Evolutionary conservation across 2,329 filamentous ascomycete species (phyloP), one percentile per base, ranked within the genome.

Genomic region (Ceratocystis ficicola): DNA sequence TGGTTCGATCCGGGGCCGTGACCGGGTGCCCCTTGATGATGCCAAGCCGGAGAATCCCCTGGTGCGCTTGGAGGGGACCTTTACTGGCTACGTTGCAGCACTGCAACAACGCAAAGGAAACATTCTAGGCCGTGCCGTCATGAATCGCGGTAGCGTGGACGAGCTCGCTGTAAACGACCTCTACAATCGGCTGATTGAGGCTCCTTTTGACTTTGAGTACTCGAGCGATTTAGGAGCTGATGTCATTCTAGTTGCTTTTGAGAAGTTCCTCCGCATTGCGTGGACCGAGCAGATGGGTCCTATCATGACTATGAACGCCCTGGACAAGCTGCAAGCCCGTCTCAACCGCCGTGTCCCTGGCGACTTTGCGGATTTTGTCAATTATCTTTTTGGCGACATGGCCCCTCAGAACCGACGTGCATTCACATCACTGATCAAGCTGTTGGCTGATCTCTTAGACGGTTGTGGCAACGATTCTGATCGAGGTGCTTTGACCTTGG

Each of bases 401-500:
- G 82, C 84, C 15, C 85, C 85, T 0, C 85, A 87, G 70, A 87
- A 87, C 69, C 80, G 83, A 69, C 84, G 92, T 68, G 91, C 92
- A 0, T 89, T 96, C 69, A 87, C 88, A 46, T 85, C 88, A 0
- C 83, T 96, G 63, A 86, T 96, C 72, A 93, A 90, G 71, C 80
- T 97, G 41, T 80, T 97, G 28, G 89, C 90, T 0, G 90, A 96
- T 72, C 78, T 97, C 36, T 82, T 96, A 5, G 91, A 95, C 69
- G 91, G 90, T 2, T 96, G 91, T 70, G 87, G 87, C 63, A 96
- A 95, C 71, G 93, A 96, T 72, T 88, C 90, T 41, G 93, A 96
- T 73, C 83, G 92, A 61, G 93, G 93, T 62, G 89, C 90, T 25
- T 76, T 97, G 70, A 96, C 91, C 0, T 84, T 90, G 57, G 89